These are phyloP conservation scores for Fraxinus angustifolia DNA, from an alignment of 305 asterid species.

Conservation along the genomic window DNA sequence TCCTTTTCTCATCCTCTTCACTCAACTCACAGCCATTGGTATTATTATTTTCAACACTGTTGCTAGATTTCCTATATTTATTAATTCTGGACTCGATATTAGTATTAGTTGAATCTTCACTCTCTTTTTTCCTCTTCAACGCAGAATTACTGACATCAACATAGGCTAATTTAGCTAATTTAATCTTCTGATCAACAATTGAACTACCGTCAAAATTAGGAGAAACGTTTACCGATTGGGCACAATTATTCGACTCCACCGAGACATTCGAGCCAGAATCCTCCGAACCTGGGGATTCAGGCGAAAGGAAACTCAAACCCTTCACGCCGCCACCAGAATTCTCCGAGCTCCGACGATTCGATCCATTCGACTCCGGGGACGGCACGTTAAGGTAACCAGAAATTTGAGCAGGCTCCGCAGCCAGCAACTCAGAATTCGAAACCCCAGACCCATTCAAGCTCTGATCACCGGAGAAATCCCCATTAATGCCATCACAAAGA, in stretches of 20 bases:
- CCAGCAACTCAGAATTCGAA: constrained; percentile 39
- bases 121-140: constrained; percentile 65
- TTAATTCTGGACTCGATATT: constrained; percentile 35
- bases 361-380: constrained; percentile 76
- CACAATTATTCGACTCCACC: constrained; percentile 41
- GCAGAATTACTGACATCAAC: constrained; percentile 25
- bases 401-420: constrained; percentile 37
- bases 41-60: constrained; percentile 30
- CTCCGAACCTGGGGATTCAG: constrained; percentile 62
- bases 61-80: constrained; percentile 51
- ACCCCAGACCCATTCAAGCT: constrained; percentile 48
- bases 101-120: constrained; percentile 39
- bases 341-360: constrained; percentile 40
- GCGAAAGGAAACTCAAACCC: constrained; percentile 52
- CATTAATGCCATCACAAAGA: constrained; percentile 20
- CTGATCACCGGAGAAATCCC: constrained; percentile 29
- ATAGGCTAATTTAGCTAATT: constrained; percentile 41
- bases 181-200: constrained; percentile 49
- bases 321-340: constrained; percentile 36
- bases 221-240: constrained; percentile 61
- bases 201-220: constrained; percentile 43
- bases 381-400: constrained; percentile 60
- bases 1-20: constrained; percentile 77
- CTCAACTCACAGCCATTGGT: constrained; percentile 30
- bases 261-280: constrained; percentile 48